Conservation (phyloP, 108 stramenopile species). For the Nitzschia sp. region DNA sequence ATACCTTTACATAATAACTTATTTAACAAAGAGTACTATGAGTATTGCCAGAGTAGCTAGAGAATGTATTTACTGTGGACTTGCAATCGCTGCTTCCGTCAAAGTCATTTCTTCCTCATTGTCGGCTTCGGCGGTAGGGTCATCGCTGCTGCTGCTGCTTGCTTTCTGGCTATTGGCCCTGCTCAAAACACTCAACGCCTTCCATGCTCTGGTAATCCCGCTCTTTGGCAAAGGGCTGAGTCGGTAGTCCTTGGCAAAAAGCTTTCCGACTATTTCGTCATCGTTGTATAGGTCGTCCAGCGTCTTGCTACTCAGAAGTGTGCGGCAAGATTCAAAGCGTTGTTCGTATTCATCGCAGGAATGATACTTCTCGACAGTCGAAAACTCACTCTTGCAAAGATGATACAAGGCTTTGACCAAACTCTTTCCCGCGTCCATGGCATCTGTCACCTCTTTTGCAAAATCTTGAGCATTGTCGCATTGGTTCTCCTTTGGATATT, state of each 20-base stretch:
- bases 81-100: conserved; percentile 11
- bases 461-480: conserved; percentile 27
- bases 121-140: not conserved
- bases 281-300: conserved; percentile 57
- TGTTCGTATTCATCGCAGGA: conserved; percentile 48
- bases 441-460: conserved; percentile 36
- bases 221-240: not conserved
- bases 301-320: conserved; percentile 27
- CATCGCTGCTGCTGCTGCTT: not conserved
- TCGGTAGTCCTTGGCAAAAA: not conserved
- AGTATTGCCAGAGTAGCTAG: no score
- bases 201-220: not conserved
- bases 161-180: not conserved
- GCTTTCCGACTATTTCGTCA: conserved; percentile 24
- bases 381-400: conserved; percentile 14
- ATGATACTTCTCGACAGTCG: conserved; percentile 49
- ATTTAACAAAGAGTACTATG: no score
- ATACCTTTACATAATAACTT: not conserved
- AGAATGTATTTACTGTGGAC: conserved; percentile 2
- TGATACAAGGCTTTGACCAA: conserved; percentile 14
- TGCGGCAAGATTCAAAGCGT: conserved; percentile 35
- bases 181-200: not conserved
- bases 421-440: conserved; percentile 29
- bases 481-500: conserved; percentile 31
- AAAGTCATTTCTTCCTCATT: conserved; percentile 12